Evolutionary conservation across 179 eudicot species (phyloP).

Genomic region (Gypsophila paniculata): DNA sequence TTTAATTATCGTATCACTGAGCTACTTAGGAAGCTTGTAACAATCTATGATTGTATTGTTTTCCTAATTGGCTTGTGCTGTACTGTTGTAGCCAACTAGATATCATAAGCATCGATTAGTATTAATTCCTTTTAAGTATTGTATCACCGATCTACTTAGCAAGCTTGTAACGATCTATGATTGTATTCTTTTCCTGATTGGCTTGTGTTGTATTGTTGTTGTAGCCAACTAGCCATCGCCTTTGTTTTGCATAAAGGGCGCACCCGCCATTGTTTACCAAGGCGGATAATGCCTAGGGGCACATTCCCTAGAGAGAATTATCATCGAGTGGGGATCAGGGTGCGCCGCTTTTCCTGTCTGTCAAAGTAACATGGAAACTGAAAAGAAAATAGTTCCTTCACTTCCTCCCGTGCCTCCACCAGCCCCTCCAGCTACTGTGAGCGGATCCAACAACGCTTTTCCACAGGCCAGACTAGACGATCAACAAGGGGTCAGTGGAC

Average conservation of each 20-base stretch:
- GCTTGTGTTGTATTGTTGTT: constrained; percentile 9
- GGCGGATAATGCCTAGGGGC: constrained; percentile 70
- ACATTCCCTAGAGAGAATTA: constrained; percentile 37
- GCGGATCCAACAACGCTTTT: constrained; percentile 34
- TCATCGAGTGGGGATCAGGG: constrained; percentile 43
- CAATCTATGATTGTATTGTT: not conserved
- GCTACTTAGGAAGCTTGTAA: not conserved
- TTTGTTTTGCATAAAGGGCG: constrained; percentile 31
- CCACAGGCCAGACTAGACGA: constrained; percentile 78
- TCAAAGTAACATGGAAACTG: constrained; percentile 58
- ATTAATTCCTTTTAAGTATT: not conserved
- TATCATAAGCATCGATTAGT: not conserved
- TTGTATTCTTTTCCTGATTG: not conserved
- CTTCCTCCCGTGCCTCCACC: constrained; percentile 32
- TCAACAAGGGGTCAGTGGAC: constrained; percentile 99
- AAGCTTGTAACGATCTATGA: not conserved
- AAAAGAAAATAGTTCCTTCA: constrained; percentile 39
- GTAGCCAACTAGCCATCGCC: constrained; percentile 20
- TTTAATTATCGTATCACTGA: not conserved
- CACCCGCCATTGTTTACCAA: constrained; percentile 30
- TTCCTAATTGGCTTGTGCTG: not conserved
- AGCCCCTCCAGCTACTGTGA: constrained; percentile 27
- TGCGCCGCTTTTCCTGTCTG: constrained; percentile 36
- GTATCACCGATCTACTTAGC: not conserved
- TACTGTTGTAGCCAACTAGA: constrained; percentile 18